A percentile compares a stretch with the other conserved stretches of the same genome.
These are phyloP conservation scores for Prillingera fragicola DNA, from an alignment of 1,284 basidiomycete species.

Conservation along the genomic window DNA sequence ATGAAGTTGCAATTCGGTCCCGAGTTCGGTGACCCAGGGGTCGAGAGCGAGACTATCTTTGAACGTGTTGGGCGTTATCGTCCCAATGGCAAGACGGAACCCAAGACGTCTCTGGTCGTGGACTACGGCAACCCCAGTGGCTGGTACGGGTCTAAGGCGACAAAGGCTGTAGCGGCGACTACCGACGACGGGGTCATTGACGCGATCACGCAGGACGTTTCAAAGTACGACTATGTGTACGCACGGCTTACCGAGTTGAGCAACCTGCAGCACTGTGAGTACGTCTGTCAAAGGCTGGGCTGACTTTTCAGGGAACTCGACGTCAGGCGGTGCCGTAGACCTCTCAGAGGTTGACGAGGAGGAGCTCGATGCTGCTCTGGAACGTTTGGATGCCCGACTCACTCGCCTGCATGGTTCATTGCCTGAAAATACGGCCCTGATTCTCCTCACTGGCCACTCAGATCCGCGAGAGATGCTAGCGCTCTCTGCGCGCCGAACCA, in stretches of 20 bases:
- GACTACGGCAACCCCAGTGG: slow-evolving; percentile 75
- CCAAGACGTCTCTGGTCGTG: slow-evolving; percentile 63
- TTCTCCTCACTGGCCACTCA: slow-evolving; percentile 79
- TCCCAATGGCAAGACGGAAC: slow-evolving; percentile 22
- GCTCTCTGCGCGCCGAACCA: slow-evolving; percentile 61
- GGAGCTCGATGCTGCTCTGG: slow-evolving; percentile 27
- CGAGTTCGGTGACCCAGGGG: slow-evolving; percentile 72
- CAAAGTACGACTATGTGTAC: slow-evolving; percentile 70
- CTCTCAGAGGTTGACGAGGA: not conserved
- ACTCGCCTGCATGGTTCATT: slow-evolving; percentile 60
- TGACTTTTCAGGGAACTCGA: slow-evolving; percentile 11
- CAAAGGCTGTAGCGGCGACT: slow-evolving; percentile 63
- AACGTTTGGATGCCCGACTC: slow-evolving; percentile 59
- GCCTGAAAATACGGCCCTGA: slow-evolving; percentile 68
- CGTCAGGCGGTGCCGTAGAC: not conserved
- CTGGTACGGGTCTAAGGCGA: slow-evolving; percentile 77
- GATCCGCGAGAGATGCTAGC: slow-evolving; percentile 72
- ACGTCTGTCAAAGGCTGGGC: not conserved
- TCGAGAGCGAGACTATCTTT: slow-evolving; percentile 78
- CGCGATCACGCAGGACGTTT: slow-evolving; percentile 58
- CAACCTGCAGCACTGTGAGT: slow-evolving; percentile 68
- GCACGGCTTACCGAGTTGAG: slow-evolving; percentile 73
- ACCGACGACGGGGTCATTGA: slow-evolving; percentile 66
- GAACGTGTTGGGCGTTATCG: slow-evolving; percentile 63
- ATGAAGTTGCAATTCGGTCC: slow-evolving; percentile 72